phyloP scores from a whole-genome alignment of 768 basidiomycete species.

The Mycena rosella region DNA sequence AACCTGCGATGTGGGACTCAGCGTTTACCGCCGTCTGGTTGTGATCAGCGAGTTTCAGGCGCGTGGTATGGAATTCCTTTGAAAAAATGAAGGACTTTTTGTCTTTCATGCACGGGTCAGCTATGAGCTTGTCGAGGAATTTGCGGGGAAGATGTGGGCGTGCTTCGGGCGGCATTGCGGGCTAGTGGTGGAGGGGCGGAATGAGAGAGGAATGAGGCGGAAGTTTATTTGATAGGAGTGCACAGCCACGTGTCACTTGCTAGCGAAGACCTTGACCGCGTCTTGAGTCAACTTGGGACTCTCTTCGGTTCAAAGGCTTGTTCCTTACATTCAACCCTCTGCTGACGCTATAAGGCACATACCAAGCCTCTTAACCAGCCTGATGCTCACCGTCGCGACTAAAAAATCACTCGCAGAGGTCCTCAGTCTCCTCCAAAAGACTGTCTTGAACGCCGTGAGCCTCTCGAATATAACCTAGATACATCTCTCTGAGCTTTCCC shows the following conservation, averaged over 20 bases:
- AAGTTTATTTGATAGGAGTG: background rate
- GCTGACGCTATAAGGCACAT: too few relatives aligned
- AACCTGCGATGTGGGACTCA: background rate
- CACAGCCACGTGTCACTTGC: slow-evolving; percentile 13
- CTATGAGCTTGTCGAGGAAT: slow-evolving; percentile 21
- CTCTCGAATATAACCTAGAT: background rate
- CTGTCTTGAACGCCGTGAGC: slow-evolving; percentile 31
- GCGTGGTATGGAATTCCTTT: slow-evolving; percentile 5
- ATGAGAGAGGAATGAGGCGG: background rate
- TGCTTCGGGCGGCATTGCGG: background rate
- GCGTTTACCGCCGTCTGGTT: slow-evolving; percentile 3
- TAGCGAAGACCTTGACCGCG: too few relatives aligned
- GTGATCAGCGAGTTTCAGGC: slow-evolving; percentile 10
- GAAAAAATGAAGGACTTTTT: slow-evolving; percentile 18
- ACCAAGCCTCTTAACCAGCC: too few relatives aligned
- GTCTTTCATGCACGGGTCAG: slow-evolving; percentile 27
- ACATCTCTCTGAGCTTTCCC: slow-evolving; percentile 6
- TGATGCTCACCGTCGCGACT: slow-evolving; percentile 20
- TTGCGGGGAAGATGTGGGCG: slow-evolving; percentile 22
- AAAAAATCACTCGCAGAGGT: slow-evolving; percentile 29
- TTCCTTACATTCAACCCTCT: too few relatives aligned
- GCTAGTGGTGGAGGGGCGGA: too few relatives aligned
- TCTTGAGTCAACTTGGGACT: too few relatives aligned
- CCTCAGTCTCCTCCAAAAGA: slow-evolving; percentile 32
- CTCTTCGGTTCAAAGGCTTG: too few relatives aligned